phyloP scores from a whole-genome alignment of 495 filamentous ascomycete genomes.

The Hypoxylon lienhwacheense region DNA sequence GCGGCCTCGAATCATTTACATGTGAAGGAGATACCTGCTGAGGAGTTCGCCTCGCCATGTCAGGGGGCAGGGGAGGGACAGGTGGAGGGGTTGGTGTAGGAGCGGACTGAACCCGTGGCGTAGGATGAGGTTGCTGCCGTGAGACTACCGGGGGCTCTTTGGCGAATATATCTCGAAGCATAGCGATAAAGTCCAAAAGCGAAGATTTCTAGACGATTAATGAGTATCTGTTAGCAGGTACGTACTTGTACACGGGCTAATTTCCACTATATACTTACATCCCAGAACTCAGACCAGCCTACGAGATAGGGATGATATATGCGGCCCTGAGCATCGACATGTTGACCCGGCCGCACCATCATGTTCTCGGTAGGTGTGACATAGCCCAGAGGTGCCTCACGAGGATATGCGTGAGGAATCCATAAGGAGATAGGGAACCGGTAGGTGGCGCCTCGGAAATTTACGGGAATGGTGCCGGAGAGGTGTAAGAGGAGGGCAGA shows the following conservation, averaged over 20 bases:
- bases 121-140: constrained; percentile 59
- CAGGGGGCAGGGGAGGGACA: constrained; percentile 69
- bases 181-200: constrained; percentile 75
- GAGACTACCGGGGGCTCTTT: constrained; percentile 91
- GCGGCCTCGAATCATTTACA: constrained; percentile 36
- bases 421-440: constrained; percentile 90
- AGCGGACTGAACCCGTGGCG: constrained; percentile 39
- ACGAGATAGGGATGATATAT: constrained; percentile 95
- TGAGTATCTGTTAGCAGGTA: neutral
- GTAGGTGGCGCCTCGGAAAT: constrained; percentile 86
- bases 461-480: constrained; percentile 81
- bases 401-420: constrained; percentile 92
- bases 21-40: constrained; percentile 22
- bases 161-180: constrained; percentile 84
- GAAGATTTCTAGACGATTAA: constrained; percentile 66
- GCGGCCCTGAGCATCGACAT: constrained; percentile 91
- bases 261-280: constrained; percentile 62
- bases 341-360: constrained; percentile 86
- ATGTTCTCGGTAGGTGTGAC: constrained; percentile 87
- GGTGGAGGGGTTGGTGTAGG: constrained; percentile 62
- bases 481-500: constrained; percentile 87
- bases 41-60: constrained; percentile 46
- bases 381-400: constrained; percentile 80
- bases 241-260: neutral
- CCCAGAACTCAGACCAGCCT: constrained; percentile 85